Conservation (phyloP, 805 yeast species). For the Candida michaelii region DNA sequence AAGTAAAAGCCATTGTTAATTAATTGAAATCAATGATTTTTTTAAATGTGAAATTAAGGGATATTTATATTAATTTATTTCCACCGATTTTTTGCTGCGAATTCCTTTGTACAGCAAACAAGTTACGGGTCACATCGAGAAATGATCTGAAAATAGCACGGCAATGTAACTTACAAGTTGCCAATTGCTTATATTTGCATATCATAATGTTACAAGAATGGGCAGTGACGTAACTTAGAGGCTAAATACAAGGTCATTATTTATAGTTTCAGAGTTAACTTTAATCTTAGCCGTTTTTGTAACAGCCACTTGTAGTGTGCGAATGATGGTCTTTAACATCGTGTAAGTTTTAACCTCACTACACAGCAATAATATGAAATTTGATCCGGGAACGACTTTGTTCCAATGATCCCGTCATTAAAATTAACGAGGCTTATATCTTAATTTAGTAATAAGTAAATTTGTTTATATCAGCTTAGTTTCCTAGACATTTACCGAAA, state of each 20-base stretch:
- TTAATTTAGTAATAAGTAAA: no score
- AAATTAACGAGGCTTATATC: slow-evolving; percentile 2
- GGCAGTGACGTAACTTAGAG: background rate
- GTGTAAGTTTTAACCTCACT: background rate
- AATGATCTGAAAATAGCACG: background rate
- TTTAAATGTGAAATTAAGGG: background rate
- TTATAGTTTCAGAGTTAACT: no score
- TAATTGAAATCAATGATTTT: no score
- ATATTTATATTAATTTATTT: slow-evolving; percentile 2
- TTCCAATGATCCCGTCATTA: background rate
- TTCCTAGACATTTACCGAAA: no score
- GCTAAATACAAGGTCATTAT: no score
- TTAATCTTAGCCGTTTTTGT: background rate
- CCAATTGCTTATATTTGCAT: background rate
- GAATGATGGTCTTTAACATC: background rate
- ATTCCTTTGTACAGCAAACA: background rate
- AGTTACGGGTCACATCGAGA: background rate
- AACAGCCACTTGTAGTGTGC: slow-evolving; percentile 2
- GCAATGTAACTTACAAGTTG: background rate
- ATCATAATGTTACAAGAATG: background rate
- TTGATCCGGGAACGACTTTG: background rate
- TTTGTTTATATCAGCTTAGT: no score
- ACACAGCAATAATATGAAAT: slow-evolving; percentile 1
- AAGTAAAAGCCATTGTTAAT: slow-evolving; percentile 13
- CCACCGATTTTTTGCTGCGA: background rate